phyloP scores from a whole-genome alignment of 169 alveolate genomes.

The Cryptosporidium sp. region DNA sequence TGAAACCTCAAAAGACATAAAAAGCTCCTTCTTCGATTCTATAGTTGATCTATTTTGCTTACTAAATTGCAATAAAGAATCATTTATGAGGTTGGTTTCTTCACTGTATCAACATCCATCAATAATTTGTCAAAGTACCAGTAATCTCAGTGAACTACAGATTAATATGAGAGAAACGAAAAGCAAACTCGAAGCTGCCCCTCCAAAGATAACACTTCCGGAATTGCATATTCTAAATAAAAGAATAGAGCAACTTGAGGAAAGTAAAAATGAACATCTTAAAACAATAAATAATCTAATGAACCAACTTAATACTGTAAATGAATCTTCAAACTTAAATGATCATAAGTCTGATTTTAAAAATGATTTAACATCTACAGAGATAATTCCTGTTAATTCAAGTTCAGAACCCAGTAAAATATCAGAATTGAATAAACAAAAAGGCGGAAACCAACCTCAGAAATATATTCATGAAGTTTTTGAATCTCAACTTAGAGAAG shows the following conservation, averaged over 20 bases:
- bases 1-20: not conserved
- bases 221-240: constrained; percentile 47
- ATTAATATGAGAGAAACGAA: constrained; percentile 59
- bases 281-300: constrained; percentile 33
- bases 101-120: constrained; percentile 53
- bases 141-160: constrained; percentile 1
- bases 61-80: not conserved
- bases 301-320: constrained; percentile 5
- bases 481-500: constrained; percentile 63
- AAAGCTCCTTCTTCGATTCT: not conserved
- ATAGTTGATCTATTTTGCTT: not conserved
- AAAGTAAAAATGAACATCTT: constrained; percentile 33
- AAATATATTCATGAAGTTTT: constrained; percentile 27
- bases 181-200: constrained; percentile 27
- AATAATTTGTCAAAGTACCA: not conserved
- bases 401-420: constrained; percentile 3
- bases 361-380: not conserved
- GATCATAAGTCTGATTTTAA: not conserved
- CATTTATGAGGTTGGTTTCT: not conserved
- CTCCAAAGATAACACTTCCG: constrained; percentile 13
- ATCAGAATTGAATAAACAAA: not conserved
- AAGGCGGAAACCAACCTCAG: constrained; percentile 2
- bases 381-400: not conserved
- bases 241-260: constrained; percentile 52
- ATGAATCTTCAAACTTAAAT: constrained; percentile 12